Conservation (phyloP, 2,329 filamentous ascomycete genomes). For the Microdochium bolleyi region DNA sequence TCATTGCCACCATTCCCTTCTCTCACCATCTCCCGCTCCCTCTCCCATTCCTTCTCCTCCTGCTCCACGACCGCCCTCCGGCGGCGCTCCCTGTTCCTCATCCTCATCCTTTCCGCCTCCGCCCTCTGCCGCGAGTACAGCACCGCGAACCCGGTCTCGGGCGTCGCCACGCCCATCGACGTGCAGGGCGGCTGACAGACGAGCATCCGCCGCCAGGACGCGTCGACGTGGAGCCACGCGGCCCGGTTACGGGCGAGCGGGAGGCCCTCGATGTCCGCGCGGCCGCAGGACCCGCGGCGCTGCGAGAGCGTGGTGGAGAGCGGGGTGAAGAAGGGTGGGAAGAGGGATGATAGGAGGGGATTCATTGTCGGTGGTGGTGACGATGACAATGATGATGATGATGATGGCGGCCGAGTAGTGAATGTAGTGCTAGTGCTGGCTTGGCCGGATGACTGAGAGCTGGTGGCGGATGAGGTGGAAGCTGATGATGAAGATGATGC, state of each 20-base stretch:
- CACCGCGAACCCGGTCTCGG: neutral
- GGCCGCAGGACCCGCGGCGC: neutral
- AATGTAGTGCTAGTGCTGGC: neutral
- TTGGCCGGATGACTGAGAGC: neutral
- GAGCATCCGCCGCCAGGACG: conserved; percentile 3
- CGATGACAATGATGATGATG: neutral
- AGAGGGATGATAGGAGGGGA: conserved; percentile 1
- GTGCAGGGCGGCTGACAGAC: conserved; percentile 3
- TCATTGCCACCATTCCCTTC: too few species aligned
- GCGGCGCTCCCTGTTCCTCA: too few species aligned
- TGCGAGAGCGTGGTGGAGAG: neutral
- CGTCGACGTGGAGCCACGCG: neutral
- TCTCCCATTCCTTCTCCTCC: too few species aligned
- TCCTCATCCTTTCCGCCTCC: too few species aligned
- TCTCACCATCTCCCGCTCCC: too few species aligned
- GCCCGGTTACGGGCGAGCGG: neutral
- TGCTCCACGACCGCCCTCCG: too few species aligned
- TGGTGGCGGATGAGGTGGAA: neutral
- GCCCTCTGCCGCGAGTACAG: neutral
- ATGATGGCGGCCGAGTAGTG: neutral
- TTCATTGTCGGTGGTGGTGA: neutral
- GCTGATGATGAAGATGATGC: neutral
- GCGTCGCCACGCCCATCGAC: conserved; percentile 2
- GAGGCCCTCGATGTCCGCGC: conserved; percentile 1
- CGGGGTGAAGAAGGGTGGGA: conserved; percentile 2